Evolutionary conservation across 1,284 basidiomycete genomes (phyloP).

Genomic region (Cutaneotrichosporon sp.): DNA sequence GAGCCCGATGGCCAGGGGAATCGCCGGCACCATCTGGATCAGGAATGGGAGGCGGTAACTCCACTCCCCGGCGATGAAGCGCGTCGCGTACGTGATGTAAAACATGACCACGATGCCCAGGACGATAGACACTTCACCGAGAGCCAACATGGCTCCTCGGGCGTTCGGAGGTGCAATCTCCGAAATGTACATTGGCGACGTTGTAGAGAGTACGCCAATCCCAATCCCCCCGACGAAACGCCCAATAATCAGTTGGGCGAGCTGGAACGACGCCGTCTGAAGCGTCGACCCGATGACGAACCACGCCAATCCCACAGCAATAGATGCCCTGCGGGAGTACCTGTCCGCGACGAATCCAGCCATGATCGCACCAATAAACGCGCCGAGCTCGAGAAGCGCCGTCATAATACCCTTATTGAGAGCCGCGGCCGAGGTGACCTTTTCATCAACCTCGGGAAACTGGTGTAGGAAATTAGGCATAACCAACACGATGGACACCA

Average conservation of each 20-base stretch:
- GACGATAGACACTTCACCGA: constrained; percentile 72
- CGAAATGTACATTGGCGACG: constrained; percentile 50
- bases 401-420: constrained; percentile 41
- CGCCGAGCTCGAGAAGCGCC: constrained; percentile 42
- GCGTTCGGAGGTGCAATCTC: constrained; percentile 54
- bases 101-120: constrained; percentile 53
- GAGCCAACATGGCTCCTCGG: constrained; percentile 70
- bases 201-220: constrained; percentile 45
- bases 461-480: constrained; percentile 38
- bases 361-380: constrained; percentile 37
- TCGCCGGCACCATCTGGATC: constrained; percentile 39
- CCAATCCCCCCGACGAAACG: constrained; percentile 33
- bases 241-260: constrained; percentile 35
- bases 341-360: constrained; percentile 40
- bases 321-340: constrained; percentile 31
- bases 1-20: constrained; percentile 47
- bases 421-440: constrained; percentile 16
- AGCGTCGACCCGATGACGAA: constrained; percentile 31
- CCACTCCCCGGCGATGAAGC: constrained; percentile 25
- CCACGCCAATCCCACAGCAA: constrained; percentile 31
- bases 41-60: constrained; percentile 40
- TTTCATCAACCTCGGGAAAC: constrained; percentile 37
- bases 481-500: constrained; percentile 37
- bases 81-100: constrained; percentile 29
- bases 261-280: constrained; percentile 35